Conservation (phyloP, 1,284 basidiomycete genomes). For the Ceratorhiza oryzae-sativae region DNA sequence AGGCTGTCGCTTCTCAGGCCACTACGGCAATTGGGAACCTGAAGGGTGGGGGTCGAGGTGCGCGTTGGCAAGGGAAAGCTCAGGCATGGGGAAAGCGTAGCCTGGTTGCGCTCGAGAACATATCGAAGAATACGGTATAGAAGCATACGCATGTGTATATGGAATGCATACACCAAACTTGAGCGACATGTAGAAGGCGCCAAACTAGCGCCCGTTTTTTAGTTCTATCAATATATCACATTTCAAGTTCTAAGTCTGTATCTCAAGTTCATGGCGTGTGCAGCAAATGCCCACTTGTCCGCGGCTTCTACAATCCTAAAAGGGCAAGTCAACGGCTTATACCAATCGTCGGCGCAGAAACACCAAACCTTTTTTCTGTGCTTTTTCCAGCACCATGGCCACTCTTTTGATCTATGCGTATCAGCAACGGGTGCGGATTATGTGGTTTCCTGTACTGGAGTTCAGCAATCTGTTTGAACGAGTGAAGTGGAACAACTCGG, state of each 20-base stretch:
- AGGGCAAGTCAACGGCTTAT: neutral
- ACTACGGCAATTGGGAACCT: neutral
- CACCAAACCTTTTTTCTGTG: constrained; percentile 69
- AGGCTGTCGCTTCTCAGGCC: neutral
- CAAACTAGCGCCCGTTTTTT: too few species aligned
- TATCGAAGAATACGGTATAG: neutral
- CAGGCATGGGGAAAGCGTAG: constrained; percentile 21
- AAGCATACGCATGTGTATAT: neutral
- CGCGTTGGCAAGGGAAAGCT: constrained; percentile 37
- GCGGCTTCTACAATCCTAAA: constrained; percentile 73
- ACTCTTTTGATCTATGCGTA: constrained; percentile 79
- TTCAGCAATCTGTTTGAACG: constrained; percentile 79
- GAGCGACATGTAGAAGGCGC: too few species aligned
- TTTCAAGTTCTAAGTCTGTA: constrained; percentile 42
- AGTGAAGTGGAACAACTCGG: constrained; percentile 81
- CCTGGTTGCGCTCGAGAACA: constrained; percentile 1
- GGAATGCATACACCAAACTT: too few species aligned
- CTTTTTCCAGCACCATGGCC: constrained; percentile 83
- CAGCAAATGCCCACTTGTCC: constrained; percentile 79
- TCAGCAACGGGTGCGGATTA: constrained; percentile 72
- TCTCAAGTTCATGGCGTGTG: constrained; percentile 65
- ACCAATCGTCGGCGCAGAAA: too few species aligned
- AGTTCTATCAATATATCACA: too few species aligned
- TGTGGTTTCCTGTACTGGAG: constrained; percentile 69
- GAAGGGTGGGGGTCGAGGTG: constrained; percentile 37